Percentiles rank a stretch among this genome's conserved stretches.
phyloP scores from a whole-genome alignment of 352 stramenopile species.

The Globisporangium paroecandrum region DNA sequence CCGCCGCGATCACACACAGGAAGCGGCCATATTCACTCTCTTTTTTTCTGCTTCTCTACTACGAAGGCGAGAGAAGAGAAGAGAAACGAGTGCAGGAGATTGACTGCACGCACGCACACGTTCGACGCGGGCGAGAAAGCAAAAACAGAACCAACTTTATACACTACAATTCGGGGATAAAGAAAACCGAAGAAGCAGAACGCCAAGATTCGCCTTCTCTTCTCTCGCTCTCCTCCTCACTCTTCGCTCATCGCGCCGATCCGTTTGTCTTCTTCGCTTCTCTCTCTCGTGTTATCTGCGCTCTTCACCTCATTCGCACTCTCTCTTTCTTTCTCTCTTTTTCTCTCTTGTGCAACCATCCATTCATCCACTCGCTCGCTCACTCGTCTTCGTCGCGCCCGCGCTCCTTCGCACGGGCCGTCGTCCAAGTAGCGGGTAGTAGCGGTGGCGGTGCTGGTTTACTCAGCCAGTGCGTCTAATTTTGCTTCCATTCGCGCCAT shows the following conservation, averaged over 20 bases:
- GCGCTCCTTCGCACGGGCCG: not conserved
- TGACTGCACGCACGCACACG: not conserved
- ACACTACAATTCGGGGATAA: constrained; percentile 31
- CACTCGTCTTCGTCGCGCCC: not conserved
- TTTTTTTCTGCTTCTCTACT: not conserved
- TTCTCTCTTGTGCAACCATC: not conserved
- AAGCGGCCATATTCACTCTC: not conserved
- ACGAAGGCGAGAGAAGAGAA: not conserved
- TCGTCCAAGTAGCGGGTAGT: too few relatives aligned
- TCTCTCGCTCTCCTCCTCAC: not conserved
- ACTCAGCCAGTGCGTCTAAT: constrained; percentile 80
- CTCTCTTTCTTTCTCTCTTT: not conserved
- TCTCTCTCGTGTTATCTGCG: not conserved
- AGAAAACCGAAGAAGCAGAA: constrained; percentile 20
- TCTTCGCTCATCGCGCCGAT: constrained; percentile 3
- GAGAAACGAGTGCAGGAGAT: not conserved
- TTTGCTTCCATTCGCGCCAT: constrained; percentile 90
- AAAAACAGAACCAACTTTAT: constrained; percentile 25
- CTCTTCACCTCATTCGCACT: not conserved
- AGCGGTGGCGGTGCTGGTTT: constrained; percentile 19
- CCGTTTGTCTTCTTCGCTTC: not conserved
- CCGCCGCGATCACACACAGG: not conserved
- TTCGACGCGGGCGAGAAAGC: not conserved
- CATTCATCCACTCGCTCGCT: not conserved
- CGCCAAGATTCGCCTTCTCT: constrained; percentile 3